Evolutionary conservation across 2,329 filamentous ascomycete genomes (phyloP).

Genomic region (Nemania sp.): DNA sequence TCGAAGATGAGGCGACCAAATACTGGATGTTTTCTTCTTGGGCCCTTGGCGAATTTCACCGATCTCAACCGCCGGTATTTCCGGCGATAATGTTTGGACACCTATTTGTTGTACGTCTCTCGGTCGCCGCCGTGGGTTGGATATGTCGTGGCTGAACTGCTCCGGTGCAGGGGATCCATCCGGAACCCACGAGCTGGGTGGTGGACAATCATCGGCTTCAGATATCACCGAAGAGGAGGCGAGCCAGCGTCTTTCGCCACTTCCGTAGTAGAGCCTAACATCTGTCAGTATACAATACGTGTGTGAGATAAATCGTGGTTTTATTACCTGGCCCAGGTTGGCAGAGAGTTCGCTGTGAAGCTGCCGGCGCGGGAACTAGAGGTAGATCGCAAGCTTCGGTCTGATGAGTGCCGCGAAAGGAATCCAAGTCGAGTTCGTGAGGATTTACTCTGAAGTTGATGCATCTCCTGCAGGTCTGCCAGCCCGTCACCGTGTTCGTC

Average conservation of each 20-base stretch:
- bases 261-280: conserved; percentile 69
- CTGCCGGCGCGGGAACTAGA: conserved; percentile 53
- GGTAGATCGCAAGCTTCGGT: conserved; percentile 57
- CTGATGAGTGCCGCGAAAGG: conserved; percentile 53
- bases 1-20: conserved; percentile 75
- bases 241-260: conserved; percentile 61
- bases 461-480: conserved; percentile 59
- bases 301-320: background rate
- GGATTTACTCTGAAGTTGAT: conserved; percentile 50
- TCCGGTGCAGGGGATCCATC: conserved; percentile 56
- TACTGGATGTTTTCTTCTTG: conserved; percentile 58
- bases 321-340: conserved; percentile 57
- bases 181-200: conserved; percentile 47
- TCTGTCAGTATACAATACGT: conserved; percentile 4
- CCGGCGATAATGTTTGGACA: conserved; percentile 47
- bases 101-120: conserved; percentile 37
- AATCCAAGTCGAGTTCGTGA: conserved; percentile 59
- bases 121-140: conserved; percentile 39
- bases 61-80: conserved; percentile 42
- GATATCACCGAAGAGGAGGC: conserved; percentile 53
- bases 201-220: conserved; percentile 52
- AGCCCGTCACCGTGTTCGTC: conserved; percentile 68
- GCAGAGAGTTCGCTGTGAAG: conserved; percentile 50
- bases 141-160: conserved; percentile 44
- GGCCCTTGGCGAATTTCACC: conserved; percentile 39